Percentiles rank a stretch among this genome's conserved stretches.
phyloP scores from a whole-genome alignment of 169 alveolate genomes.

The Plasmodium yoelii region DNA sequence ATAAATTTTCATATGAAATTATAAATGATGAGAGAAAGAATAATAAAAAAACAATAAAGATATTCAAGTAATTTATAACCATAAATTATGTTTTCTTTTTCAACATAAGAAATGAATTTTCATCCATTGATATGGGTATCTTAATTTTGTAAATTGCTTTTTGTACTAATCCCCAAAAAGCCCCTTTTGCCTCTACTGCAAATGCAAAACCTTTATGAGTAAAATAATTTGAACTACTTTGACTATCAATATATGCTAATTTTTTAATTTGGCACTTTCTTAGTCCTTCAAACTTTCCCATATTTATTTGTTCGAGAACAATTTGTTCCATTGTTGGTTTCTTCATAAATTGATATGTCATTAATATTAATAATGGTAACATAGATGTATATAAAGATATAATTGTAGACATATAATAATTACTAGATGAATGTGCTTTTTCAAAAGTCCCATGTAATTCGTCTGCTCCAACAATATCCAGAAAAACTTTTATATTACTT shows the following conservation, averaged over 20 bases:
- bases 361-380: slow-evolving; percentile 77
- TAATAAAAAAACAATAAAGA: no score
- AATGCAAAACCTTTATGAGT: slow-evolving; percentile 79
- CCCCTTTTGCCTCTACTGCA: slow-evolving; percentile 82
- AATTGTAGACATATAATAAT: slow-evolving; percentile 73
- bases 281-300: slow-evolving; percentile 81
- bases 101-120: not conserved
- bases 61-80: no score
- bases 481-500: slow-evolving; percentile 76
- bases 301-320: slow-evolving; percentile 77
- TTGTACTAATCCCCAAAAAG: slow-evolving; percentile 78
- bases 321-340: slow-evolving; percentile 84
- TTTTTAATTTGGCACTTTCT: slow-evolving; percentile 40
- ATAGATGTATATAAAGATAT: slow-evolving; percentile 75
- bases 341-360: slow-evolving; percentile 76
- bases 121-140: slow-evolving; percentile 50
- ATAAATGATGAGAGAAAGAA: no score
- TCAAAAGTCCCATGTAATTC: slow-evolving; percentile 83
- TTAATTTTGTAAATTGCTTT: slow-evolving; percentile 81
- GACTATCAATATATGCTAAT: slow-evolving; percentile 78
- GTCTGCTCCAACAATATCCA: slow-evolving; percentile 81
- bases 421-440: slow-evolving; percentile 73
- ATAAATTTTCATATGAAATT: no score
- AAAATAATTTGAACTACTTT: slow-evolving; percentile 18
- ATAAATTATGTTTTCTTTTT: slow-evolving; percentile 10